These are phyloP conservation scores for Hirsutella minnesotensis DNA, from an alignment of 2,329 filamentous ascomycete species.

Conservation along the genomic window DNA sequence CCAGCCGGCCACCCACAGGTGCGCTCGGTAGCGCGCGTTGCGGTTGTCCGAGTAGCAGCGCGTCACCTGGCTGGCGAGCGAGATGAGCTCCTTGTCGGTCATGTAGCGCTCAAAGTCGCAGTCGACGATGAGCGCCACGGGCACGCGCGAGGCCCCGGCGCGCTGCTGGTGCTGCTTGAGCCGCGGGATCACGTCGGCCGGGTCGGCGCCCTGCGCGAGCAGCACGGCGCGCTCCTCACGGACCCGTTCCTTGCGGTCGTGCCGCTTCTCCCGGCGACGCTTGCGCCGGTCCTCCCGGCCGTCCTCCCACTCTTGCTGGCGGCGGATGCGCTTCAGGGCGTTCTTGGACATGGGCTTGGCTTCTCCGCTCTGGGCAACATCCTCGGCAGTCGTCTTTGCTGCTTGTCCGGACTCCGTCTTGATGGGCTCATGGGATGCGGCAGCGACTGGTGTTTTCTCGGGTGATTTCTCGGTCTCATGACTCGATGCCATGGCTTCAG, in stretches of 20 bases:
- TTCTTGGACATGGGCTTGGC: slow-evolving; percentile 59
- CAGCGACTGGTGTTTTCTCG: no score
- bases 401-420: background rate
- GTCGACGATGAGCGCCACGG: slow-evolving; percentile 74
- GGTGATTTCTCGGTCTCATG: background rate
- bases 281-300: slow-evolving; percentile 46
- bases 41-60: slow-evolving; percentile 83
- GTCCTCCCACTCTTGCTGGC: slow-evolving; percentile 64
- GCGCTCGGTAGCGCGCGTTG: slow-evolving; percentile 51
- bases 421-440: background rate
- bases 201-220: slow-evolving; percentile 35
- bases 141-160: slow-evolving; percentile 40
- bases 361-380: slow-evolving; percentile 4
- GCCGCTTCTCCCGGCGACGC: slow-evolving; percentile 42
- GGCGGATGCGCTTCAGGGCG: slow-evolving; percentile 67
- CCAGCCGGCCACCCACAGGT: slow-evolving; percentile 71
- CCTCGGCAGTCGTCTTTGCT: background rate
- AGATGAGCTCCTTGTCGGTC: slow-evolving; percentile 75
- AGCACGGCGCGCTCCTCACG: slow-evolving; percentile 37
- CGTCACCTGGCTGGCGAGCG: slow-evolving; percentile 72
- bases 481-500: background rate
- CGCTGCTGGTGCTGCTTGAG: slow-evolving; percentile 17
- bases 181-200: slow-evolving; percentile 15
- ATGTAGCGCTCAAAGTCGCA: slow-evolving; percentile 89
- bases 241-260: slow-evolving; percentile 33